Conservation (phyloP, 2,329 filamentous ascomycete genomes). For the Cladosporium sp. region DNA sequence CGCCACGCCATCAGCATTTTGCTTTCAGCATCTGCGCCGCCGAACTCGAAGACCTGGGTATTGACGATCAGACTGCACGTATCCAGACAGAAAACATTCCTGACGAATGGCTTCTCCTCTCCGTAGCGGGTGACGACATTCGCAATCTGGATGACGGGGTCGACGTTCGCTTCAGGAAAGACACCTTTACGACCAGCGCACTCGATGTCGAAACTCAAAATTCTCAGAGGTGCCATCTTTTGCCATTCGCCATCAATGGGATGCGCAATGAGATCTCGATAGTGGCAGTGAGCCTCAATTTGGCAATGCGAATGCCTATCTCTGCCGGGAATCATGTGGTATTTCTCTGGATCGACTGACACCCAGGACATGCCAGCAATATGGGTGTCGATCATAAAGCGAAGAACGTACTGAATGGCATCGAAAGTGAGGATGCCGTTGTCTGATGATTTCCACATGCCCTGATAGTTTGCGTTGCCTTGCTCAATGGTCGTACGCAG, state of each 20-base stretch:
- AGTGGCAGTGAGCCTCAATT: slow-evolving; percentile 85
- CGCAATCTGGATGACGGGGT: slow-evolving; percentile 97
- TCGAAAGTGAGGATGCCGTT: slow-evolving; percentile 86
- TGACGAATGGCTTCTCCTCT: slow-evolving; percentile 90
- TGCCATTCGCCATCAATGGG: slow-evolving; percentile 90
- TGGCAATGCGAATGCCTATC: slow-evolving; percentile 88
- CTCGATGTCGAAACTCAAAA: slow-evolving; percentile 97
- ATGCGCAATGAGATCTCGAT: slow-evolving; percentile 79
- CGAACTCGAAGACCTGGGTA: slow-evolving; percentile 82
- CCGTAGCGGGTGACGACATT: slow-evolving; percentile 93
- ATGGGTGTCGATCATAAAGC: slow-evolving; percentile 98
- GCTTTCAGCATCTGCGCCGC: slow-evolving; percentile 57
- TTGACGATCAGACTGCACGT: slow-evolving; percentile 92
- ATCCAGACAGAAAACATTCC: slow-evolving; percentile 94
- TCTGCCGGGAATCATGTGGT: slow-evolving; percentile 62
- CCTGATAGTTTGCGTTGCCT: slow-evolving; percentile 81
- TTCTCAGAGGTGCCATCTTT: slow-evolving; percentile 91
- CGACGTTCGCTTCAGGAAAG: slow-evolving; percentile 86
- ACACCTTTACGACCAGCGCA: slow-evolving; percentile 96
- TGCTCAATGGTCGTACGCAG: slow-evolving; percentile 72
- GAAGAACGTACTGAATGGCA: slow-evolving; percentile 88
- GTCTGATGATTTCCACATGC: slow-evolving; percentile 71
- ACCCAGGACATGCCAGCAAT: slow-evolving; percentile 98
- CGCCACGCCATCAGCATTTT: slow-evolving; percentile 93
- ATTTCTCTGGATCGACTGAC: slow-evolving; percentile 71